Percentiles rank a stretch among this genome's conserved stretches.
Conservation (phyloP, 352 stramenopile species). For the Sclerospora graminicola region DNA sequence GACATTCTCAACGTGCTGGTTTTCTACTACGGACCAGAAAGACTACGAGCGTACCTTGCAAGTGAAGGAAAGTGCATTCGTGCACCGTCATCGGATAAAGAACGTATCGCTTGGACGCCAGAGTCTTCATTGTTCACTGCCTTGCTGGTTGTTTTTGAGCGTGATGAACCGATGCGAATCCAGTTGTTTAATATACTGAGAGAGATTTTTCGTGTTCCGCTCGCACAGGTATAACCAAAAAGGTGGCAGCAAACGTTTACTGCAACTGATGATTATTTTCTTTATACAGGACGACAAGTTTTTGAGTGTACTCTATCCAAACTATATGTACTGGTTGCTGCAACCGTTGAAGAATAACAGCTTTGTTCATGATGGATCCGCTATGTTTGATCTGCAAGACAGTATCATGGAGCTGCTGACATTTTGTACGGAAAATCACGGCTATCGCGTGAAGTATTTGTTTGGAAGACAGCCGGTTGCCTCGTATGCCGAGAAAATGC, state of each 20-base stretch:
- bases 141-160: slow-evolving; percentile 58
- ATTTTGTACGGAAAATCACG: slow-evolving; percentile 78
- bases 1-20: slow-evolving; percentile 67
- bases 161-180: slow-evolving; percentile 45
- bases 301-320: slow-evolving; percentile 75
- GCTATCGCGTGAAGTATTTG: slow-evolving; percentile 83
- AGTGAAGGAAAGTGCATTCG: slow-evolving; percentile 61
- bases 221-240: slow-evolving; percentile 38
- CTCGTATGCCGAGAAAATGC: slow-evolving; percentile 60
- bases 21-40: slow-evolving; percentile 62
- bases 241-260: neutral
- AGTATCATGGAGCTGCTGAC: slow-evolving; percentile 79
- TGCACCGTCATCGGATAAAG: slow-evolving; percentile 45
- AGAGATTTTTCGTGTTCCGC: slow-evolving; percentile 63
- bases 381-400: slow-evolving; percentile 68
- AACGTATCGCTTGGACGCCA: slow-evolving; percentile 48
- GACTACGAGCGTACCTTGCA: slow-evolving; percentile 49
- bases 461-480: slow-evolving; percentile 72
- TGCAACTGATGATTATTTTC: neutral
- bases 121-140: slow-evolving; percentile 67
- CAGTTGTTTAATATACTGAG: slow-evolving; percentile 58
- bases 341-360: slow-evolving; percentile 65
- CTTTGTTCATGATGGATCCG: slow-evolving; percentile 26
- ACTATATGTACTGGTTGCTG: slow-evolving; percentile 81
- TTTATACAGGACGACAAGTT: slow-evolving; percentile 72